Evolutionary conservation across 495 filamentous ascomycete species (phyloP).

Genomic region (Chaetomidium leptoderma): DNA sequence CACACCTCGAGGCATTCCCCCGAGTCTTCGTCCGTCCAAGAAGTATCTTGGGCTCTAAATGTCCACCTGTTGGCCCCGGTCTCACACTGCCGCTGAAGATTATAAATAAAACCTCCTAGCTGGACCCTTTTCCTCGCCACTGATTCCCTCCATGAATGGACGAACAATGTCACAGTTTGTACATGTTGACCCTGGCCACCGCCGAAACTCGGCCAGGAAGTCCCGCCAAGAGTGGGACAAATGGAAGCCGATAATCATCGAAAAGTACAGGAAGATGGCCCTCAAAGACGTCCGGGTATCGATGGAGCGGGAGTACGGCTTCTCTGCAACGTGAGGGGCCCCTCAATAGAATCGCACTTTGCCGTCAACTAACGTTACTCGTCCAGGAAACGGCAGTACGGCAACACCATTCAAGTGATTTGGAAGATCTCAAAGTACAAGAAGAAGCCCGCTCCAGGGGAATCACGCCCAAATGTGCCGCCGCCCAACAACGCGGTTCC

Average conservation of each 20-base stretch:
- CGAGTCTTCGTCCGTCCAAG: too few relatives aligned
- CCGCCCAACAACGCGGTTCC: too few relatives aligned
- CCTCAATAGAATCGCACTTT: background rate
- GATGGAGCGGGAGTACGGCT: conserved; percentile 26
- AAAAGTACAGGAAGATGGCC: conserved; percentile 15
- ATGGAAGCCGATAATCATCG: conserved; percentile 13
- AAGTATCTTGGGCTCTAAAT: too few relatives aligned
- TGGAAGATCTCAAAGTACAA: conserved; percentile 26
- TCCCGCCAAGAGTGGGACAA: conserved; percentile 11
- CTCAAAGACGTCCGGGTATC: conserved; percentile 14
- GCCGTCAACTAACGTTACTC: background rate
- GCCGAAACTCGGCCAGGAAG: conserved; percentile 9
- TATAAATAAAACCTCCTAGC: too few relatives aligned
- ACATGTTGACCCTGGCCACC: background rate
- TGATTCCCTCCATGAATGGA: too few relatives aligned
- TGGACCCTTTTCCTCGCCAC: too few relatives aligned
- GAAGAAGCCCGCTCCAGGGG: background rate
- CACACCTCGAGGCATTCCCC: too few relatives aligned
- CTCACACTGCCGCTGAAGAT: too few relatives aligned
- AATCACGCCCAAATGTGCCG: too few relatives aligned
- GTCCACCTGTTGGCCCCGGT: too few relatives aligned
- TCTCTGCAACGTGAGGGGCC: conserved; percentile 30
- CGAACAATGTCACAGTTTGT: too few relatives aligned
- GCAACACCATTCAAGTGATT: too few relatives aligned
- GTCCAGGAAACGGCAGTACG: conserved; percentile 23